Base-by-base conservation (phyloP, 768 basidiomycete species). In the Boletus eberwhitei region DNA sequence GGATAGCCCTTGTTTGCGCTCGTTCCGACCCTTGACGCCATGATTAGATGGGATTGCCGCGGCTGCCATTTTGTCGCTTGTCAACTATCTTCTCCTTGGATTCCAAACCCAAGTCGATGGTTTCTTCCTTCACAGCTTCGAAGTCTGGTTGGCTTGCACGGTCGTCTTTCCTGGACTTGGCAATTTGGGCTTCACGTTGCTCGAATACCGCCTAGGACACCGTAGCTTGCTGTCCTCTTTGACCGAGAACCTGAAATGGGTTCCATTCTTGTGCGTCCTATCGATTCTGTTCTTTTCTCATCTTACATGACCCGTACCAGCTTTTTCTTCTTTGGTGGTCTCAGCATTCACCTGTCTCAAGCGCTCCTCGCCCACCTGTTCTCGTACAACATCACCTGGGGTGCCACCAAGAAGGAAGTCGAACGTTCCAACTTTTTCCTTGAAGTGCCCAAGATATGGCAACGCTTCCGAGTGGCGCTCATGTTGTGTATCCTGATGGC, bases 361-460 rank as follows among this genome's bases (percentile, higher is more conserved):
- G 81, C 83, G 1, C 69, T 85, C 24, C 75, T 80, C 36, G 77
- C 80, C 2, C 83, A 85, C 68, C 41, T 84, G 41, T 78, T 83
- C 62, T 80, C 80, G 42, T 85, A 83, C 64, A 79, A 85, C 65
- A 79, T 81, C 61, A 70, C 70, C 5, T 85, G 83, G 84, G 76
- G 77, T 5, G 76, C 82, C 7, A 85, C 84, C 16, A 79, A 82
- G 63, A 93, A 93, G 79, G 88, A 90, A 71, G 90, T 94, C 45
- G 87, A 93, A 67, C 79, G 83, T 35, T 90, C 88, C n/a, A 94
- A 93, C 68, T 93, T 96, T 76, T 93, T 89, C 80, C 81, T 87
- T 42, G 93, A 96, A 68, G 84, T 93, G 19, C 93, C 93, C 17
- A 82, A 83, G 59, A 92, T 94, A 65, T 75, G 86, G 71, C 82